Evolutionary conservation across 2,329 filamentous ascomycete species (phyloP).

Genomic region (Dactylellina cionopaga): DNA sequence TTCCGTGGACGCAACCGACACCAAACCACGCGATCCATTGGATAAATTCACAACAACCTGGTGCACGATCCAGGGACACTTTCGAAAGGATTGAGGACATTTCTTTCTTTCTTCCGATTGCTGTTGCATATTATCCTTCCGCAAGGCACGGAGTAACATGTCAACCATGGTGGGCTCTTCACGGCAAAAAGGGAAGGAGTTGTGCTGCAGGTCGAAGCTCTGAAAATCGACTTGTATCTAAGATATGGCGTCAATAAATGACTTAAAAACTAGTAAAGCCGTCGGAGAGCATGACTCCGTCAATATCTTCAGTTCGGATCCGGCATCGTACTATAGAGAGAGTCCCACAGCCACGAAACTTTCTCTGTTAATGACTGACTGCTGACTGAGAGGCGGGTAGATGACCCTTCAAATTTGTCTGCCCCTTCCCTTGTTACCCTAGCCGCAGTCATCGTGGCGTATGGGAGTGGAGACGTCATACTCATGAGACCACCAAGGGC

Average conservation of each 20-base stretch:
- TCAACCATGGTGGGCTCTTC: conserved; percentile 7
- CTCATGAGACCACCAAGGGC: conserved; percentile 4
- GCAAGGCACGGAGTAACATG: conserved; percentile 6
- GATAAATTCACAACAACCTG: conserved; percentile 32
- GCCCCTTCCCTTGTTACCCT: neutral
- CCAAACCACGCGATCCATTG: conserved; percentile 32
- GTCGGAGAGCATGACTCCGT: conserved; percentile 46
- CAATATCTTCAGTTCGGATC: neutral
- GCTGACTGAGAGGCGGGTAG: conserved; percentile 8
- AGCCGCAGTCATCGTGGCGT: conserved; percentile 26
- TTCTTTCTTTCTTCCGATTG: conserved; percentile 22
- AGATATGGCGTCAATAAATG: conserved; percentile 13
- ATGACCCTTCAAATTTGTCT: conserved; percentile 32
- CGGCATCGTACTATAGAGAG: neutral
- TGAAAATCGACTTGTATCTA: neutral
- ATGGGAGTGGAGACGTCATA: conserved; percentile 24
- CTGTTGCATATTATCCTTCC: conserved; percentile 14
- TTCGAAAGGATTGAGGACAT: conserved; percentile 29
- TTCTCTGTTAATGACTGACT: neutral
- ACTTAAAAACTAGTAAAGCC: conserved; percentile 1
- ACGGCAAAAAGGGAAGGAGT: conserved; percentile 16
- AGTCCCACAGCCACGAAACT: conserved; percentile 4
- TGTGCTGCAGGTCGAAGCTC: neutral
- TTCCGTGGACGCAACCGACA: conserved; percentile 2
- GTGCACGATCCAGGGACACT: conserved; percentile 8